Evolutionary conservation across 108 stramenopile species (phyloP).

Genomic region (Schizochytrium sp.): DNA sequence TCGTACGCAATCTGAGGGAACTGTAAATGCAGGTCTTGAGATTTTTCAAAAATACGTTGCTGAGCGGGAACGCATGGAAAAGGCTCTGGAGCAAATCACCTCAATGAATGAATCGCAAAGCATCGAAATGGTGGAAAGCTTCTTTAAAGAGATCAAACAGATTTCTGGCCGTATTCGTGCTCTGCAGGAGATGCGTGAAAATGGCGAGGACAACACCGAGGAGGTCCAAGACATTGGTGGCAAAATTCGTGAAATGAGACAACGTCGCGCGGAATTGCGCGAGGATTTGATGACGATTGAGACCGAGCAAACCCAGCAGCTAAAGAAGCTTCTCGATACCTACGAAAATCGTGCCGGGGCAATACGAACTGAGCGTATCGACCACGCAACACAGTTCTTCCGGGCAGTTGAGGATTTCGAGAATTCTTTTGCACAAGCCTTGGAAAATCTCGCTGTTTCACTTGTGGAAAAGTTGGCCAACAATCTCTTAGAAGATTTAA

Average conservation of each 20-base stretch:
- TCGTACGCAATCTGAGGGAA: constrained; percentile 62
- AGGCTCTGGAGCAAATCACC: constrained; percentile 58
- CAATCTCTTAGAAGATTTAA: constrained; percentile 71
- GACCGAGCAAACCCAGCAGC: constrained; percentile 75
- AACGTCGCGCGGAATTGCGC: constrained; percentile 66
- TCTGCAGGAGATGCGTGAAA: not conserved
- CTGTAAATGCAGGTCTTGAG: constrained; percentile 61
- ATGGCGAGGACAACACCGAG: not conserved
- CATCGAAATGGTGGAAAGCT: constrained; percentile 62
- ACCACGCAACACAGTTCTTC: constrained; percentile 76
- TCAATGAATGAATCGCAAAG: constrained; percentile 35
- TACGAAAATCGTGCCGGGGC: constrained; percentile 73
- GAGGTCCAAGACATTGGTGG: not conserved
- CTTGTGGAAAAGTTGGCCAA: constrained; percentile 55
- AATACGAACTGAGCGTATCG: constrained; percentile 72
- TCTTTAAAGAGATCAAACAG: constrained; percentile 60
- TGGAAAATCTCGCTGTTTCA: constrained; percentile 70
- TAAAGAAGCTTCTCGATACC: constrained; percentile 74
- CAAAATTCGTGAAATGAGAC: not conserved
- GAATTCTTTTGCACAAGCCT: constrained; percentile 67
- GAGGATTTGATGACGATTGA: constrained; percentile 77
- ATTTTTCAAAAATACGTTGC: constrained; percentile 9
- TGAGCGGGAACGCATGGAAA: constrained; percentile 64
- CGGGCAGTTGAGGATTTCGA: constrained; percentile 74
- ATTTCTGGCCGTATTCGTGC: not conserved